phyloP scores from a whole-genome alignment of 495 filamentous ascomycete species.

The Penicillium nucicola region DNA sequence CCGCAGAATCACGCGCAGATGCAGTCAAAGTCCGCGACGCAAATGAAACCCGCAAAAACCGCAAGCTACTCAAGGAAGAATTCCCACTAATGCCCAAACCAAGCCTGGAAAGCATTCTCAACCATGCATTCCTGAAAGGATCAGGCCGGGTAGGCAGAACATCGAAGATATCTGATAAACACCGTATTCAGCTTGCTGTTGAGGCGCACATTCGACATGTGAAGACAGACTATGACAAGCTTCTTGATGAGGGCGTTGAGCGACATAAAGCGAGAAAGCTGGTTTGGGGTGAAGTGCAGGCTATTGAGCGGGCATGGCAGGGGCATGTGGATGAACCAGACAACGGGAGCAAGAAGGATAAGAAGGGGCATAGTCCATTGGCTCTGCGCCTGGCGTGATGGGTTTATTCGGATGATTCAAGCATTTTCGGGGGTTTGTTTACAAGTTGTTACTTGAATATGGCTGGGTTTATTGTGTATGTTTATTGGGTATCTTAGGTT shows the following conservation, averaged over 20 bases:
- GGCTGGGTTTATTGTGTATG: neutral
- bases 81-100: conserved; percentile 44
- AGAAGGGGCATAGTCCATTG: neutral
- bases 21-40: conserved; percentile 36
- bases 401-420: too few relatives aligned
- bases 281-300: conserved; percentile 26
- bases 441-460: too few relatives aligned
- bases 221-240: conserved; percentile 44
- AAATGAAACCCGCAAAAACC: conserved; percentile 29
- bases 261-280: conserved; percentile 23
- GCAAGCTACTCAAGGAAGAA: conserved; percentile 27
- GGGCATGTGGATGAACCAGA: neutral
- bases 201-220: conserved; percentile 52
- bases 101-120: conserved; percentile 34
- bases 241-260: conserved; percentile 27
- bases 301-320: conserved; percentile 32
- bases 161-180: conserved; percentile 27
- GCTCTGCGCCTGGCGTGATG: neutral
- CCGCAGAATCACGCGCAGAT: conserved; percentile 37
- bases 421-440: neutral
- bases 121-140: conserved; percentile 47
- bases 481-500: neutral
- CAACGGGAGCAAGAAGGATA: neutral
- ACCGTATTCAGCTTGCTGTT: conserved; percentile 41
- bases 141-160: conserved; percentile 50